A percentile compares a stretch with the other conserved stretches of the same genome.
Evolutionary conservation across 345 rosid genomes (phyloP).

Genomic region (Turritis glabra): DNA sequence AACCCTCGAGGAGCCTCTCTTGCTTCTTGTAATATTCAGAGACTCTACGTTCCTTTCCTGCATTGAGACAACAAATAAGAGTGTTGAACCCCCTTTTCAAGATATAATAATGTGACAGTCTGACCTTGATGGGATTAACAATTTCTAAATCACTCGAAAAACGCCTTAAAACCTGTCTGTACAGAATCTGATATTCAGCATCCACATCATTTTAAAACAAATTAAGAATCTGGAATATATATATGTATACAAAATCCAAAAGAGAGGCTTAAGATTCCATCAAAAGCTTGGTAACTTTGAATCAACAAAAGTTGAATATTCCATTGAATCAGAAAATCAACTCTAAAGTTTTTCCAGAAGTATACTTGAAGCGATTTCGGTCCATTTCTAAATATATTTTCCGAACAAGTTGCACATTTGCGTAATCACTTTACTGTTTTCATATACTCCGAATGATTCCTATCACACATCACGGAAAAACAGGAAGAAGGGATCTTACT

Average conservation of each 20-base stretch:
- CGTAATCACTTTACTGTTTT: background rate
- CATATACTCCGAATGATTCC: no score
- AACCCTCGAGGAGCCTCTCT: conserved; percentile 75
- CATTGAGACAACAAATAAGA: conserved; percentile 5
- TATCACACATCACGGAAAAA: no score
- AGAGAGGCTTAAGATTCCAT: conserved; percentile 22
- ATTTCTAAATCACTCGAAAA: background rate
- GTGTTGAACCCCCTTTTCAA: background rate
- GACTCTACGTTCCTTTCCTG: conserved; percentile 66
- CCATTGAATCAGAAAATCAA: no score
- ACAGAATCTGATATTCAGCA: conserved; percentile 25
- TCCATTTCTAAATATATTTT: background rate
- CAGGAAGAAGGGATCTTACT: conserved; percentile 31
- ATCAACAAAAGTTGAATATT: conserved; percentile 11
- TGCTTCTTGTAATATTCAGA: conserved; percentile 85
- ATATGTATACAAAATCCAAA: conserved; percentile 13
- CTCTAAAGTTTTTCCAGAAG: background rate
- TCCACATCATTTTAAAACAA: background rate
- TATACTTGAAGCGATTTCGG: background rate
- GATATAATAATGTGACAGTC: background rate
- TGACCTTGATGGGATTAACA: background rate
- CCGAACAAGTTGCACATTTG: conserved; percentile 2
- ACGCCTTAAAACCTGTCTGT: background rate
- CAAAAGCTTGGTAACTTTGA: conserved; percentile 25
- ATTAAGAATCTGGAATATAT: no score